Evolutionary conservation across 2,329 filamentous ascomycete genomes (phyloP).

Genomic region (Epichloe elymi): DNA sequence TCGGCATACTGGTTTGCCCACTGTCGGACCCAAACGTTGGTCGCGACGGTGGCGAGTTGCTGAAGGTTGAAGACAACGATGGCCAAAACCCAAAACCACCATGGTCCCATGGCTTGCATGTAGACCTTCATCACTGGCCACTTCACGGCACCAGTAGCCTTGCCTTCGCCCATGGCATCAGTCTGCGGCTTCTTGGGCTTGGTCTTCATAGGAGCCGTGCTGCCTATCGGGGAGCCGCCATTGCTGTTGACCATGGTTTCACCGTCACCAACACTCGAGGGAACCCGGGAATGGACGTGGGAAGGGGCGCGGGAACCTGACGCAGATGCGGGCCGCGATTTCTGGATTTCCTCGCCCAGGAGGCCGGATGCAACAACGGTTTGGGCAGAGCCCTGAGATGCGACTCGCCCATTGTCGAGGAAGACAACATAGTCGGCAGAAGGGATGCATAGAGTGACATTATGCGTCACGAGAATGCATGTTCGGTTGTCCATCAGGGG

Average conservation of each 20-base stretch:
- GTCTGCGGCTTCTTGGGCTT: conserved; percentile 34
- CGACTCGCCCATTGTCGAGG: conserved; percentile 74
- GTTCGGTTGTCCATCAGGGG: conserved; percentile 80
- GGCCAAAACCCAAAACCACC: conserved; percentile 86
- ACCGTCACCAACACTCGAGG: conserved; percentile 60
- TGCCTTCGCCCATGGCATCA: conserved; percentile 56
- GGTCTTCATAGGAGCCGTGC: conserved; percentile 33
- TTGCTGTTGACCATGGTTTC: conserved; percentile 39
- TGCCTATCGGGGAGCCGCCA: conserved; percentile 32
- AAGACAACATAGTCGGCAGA: conserved; percentile 69
- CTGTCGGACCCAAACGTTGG: conserved; percentile 86
- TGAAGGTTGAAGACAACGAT: conserved; percentile 64
- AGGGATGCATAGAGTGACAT: conserved; percentile 76
- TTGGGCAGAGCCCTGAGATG: conserved; percentile 60
- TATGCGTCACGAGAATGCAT: conserved; percentile 93
- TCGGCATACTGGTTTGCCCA: conserved; percentile 83
- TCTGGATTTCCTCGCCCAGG: conserved; percentile 73
- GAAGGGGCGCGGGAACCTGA: conserved; percentile 63
- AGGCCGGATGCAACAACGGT: conserved; percentile 78
- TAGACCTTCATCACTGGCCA: conserved; percentile 78
- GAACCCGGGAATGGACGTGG: conserved; percentile 61
- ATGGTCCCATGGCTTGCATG: conserved; percentile 80
- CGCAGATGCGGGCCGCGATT: conserved; percentile 55
- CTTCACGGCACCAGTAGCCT: conserved; percentile 77
- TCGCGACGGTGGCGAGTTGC: conserved; percentile 74